Evolutionary conservation across 129 eudicot species (phyloP), one percentile per base, ranked within the genome.

Genomic region (Lactuca saligna): DNA sequence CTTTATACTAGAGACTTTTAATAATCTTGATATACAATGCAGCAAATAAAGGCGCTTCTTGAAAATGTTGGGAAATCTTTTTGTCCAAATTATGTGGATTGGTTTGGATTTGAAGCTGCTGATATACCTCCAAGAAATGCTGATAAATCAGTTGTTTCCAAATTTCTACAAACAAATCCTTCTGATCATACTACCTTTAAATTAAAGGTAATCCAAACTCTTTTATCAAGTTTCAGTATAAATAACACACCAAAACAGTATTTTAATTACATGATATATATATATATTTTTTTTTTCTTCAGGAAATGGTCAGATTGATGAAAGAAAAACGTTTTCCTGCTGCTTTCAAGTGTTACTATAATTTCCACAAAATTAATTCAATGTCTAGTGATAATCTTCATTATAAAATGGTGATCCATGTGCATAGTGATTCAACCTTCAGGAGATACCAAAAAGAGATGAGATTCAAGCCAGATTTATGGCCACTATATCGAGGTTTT

Each of bases 401-500:
- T 65, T 83, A 71, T 69, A 93, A 87, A 64, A 89, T 93, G 98
- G 98, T 93, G 74, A 87, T 93, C 64, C 98, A 93, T 76, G 98
- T 93, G n/a, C 90, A 66, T 54, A 85, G 88, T 70, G 98, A 93
- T 76, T 89, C 95, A 54, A 73, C 82, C 55, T 93, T 93, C 50
- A 78, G 88, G 63, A 83, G 90, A 54, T 93, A 93, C 76, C 98
- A 93, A 68, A 93, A 86, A 81, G 98, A 93, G 83, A 89, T 89
- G 95, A 93, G 90, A 92, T 35, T 69, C 74, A 81, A 89, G 55
- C 97, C 98, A 42, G 96, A 82, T 69, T 67, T 93, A 64, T 93
- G 98, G 98, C 98, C 98, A 5, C 74, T 93, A 20, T 93, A 89
- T 78, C 85, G 98, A 93, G 98, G 98, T 11, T 93, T 93, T 78